These are phyloP conservation scores for Erodium trifolium DNA, from an alignment of 441 rosid species.

Conservation along the genomic window DNA sequence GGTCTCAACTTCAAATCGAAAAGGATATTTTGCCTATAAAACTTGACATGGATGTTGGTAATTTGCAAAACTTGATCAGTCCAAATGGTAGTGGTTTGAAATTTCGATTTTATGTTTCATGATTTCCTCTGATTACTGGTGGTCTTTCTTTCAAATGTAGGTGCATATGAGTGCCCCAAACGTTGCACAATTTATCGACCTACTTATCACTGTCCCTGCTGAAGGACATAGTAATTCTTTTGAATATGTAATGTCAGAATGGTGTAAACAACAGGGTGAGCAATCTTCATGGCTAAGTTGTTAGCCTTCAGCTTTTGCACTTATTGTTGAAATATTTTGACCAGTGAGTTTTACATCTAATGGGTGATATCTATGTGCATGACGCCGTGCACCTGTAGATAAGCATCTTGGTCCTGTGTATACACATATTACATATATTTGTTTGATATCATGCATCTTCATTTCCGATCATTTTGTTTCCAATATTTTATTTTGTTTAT, in stretches of 20 bases:
- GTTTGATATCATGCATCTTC: too few species aligned
- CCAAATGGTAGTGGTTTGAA: not conserved
- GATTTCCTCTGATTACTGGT: not conserved
- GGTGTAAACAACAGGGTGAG: slow-evolving; percentile 89
- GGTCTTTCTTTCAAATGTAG: slow-evolving; percentile 32
- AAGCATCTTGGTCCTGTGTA: too few species aligned
- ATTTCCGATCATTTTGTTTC: too few species aligned
- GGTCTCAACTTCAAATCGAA: not conserved
- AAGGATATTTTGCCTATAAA: not conserved
- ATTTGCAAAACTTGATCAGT: not conserved
- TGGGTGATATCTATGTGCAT: too few species aligned
- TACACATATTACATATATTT: too few species aligned
- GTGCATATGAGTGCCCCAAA: slow-evolving; percentile 77
- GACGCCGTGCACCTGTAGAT: too few species aligned
- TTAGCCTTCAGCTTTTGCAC: too few species aligned
- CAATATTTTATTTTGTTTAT: too few species aligned
- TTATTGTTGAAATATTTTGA: too few species aligned
- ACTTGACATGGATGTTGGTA: not conserved
- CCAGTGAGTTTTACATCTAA: too few species aligned
- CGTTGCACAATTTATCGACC: slow-evolving; percentile 63
- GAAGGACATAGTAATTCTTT: slow-evolving; percentile 60
- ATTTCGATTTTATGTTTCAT: not conserved
- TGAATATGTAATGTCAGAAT: slow-evolving; percentile 75
- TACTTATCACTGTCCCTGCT: slow-evolving; percentile 59
- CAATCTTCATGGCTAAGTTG: slow-evolving; percentile 15